phyloP scores from a whole-genome alignment of 2,329 filamentous ascomycete genomes.

The Sclerotiophoma versabilis region DNA sequence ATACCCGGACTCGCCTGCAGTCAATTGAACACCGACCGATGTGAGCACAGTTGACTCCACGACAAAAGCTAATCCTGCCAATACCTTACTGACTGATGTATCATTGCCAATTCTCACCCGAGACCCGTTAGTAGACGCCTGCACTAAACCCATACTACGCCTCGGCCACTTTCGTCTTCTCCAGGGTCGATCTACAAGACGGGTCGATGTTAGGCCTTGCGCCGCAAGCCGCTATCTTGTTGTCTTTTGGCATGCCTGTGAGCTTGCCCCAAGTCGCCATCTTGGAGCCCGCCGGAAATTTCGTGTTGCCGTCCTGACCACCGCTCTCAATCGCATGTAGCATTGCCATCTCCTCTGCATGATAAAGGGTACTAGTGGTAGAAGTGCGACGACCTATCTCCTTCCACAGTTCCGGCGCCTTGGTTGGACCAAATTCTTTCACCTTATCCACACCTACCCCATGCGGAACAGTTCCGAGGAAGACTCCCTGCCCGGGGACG shows the following conservation, averaged over 20 bases:
- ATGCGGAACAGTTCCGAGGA: neutral
- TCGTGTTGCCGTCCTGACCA: neutral
- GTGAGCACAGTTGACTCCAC: too few relatives aligned
- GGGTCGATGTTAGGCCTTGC: neutral
- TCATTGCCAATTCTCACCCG: too few relatives aligned
- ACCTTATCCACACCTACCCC: neutral
- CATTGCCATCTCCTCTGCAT: slow-evolving; percentile 1
- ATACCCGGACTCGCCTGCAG: too few relatives aligned
- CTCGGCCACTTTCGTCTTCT: too few relatives aligned
- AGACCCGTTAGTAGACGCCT: too few relatives aligned
- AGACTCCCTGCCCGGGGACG: neutral
- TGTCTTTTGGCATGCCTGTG: neutral
- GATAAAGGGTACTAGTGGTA: neutral
- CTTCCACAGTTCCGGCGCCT: neutral
- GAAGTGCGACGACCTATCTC: neutral
- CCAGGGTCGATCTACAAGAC: neutral
- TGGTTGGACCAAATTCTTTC: neutral
- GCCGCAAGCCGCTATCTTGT: neutral
- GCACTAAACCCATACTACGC: too few relatives aligned
- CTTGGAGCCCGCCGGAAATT: neutral
- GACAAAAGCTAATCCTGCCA: too few relatives aligned
- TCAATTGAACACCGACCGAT: too few relatives aligned
- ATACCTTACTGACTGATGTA: too few relatives aligned
- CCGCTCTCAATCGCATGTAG: neutral
- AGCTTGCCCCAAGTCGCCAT: neutral